Percentiles rank a stretch among this genome's conserved stretches.
These are phyloP conservation scores for Pseudohalonectria lignicola DNA, from an alignment of 2,329 filamentous ascomycete genomes.

Conservation along the genomic window DNA sequence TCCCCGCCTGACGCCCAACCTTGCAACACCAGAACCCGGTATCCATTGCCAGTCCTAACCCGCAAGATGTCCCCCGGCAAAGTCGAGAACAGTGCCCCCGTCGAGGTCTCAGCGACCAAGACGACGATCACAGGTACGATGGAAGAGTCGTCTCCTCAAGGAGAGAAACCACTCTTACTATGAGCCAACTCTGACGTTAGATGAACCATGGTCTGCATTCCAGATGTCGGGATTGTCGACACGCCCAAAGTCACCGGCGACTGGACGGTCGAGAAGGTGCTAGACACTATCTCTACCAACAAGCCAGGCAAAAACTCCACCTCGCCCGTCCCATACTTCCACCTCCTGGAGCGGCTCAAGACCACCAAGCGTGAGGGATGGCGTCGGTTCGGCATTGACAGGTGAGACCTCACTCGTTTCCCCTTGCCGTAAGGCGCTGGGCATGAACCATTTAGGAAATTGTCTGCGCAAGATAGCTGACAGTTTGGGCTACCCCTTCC, in stretches of 20 bases:
- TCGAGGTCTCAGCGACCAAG: neutral
- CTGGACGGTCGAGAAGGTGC: constrained; percentile 51
- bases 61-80: neutral
- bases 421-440: too few species aligned
- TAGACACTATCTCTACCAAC: constrained; percentile 49
- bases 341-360: constrained; percentile 87
- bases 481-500: too few species aligned
- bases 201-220: constrained; percentile 6
- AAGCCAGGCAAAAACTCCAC: constrained; percentile 47
- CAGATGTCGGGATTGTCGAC: constrained; percentile 23
- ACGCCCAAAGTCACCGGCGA: constrained; percentile 29
- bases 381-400: constrained; percentile 70
- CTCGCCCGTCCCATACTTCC: constrained; percentile 85
- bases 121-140: neutral
- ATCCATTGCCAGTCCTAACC: too few species aligned
- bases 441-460: too few species aligned
- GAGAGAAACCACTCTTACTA: neutral
- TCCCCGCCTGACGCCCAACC: too few species aligned
- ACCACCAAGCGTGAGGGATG: constrained; percentile 95
- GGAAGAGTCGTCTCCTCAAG: too few species aligned
- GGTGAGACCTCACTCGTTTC: constrained; percentile 31
- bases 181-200: neutral
- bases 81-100: neutral
- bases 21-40: too few species aligned
- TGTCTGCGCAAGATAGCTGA: too few species aligned